Percentiles rank a stretch among this genome's conserved stretches.
phyloP scores from a whole-genome alignment of 2,329 filamentous ascomycete genomes.

The Fusarium phyllophilum region DNA sequence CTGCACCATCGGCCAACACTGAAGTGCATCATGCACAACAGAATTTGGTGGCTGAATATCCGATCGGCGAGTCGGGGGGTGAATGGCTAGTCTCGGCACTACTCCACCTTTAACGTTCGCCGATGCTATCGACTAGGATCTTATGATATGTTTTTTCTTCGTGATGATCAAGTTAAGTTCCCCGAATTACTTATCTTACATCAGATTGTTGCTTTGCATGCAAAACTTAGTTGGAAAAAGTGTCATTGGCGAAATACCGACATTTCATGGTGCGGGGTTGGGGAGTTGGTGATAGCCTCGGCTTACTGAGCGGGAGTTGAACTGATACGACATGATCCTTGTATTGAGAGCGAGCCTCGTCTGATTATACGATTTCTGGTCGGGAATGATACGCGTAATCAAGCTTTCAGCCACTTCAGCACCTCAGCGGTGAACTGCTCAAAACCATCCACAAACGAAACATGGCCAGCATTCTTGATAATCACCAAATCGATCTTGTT shows the following conservation, averaged over 20 bases:
- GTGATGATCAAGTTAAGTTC: not conserved
- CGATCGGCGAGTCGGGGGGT: constrained; percentile 7
- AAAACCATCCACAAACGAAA: constrained; percentile 52
- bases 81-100: constrained; percentile 1
- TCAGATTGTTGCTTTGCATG: not conserved
- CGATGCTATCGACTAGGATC: not conserved
- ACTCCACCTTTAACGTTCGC: constrained; percentile 3
- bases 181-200: not conserved
- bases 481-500: constrained; percentile 47
- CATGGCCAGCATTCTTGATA: constrained; percentile 52
- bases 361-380: too few species aligned
- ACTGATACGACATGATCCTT: not conserved
- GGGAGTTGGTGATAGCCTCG: not conserved
- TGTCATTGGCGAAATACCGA: not conserved
- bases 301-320: not conserved
- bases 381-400: not conserved
- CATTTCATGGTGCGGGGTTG: not conserved
- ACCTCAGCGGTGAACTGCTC: constrained; percentile 44
- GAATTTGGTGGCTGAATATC: not conserved
- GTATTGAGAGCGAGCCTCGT: not conserved
- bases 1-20: not conserved
- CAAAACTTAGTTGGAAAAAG: not conserved
- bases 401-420: constrained; percentile 14
- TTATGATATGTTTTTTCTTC: not conserved
- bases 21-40: not conserved